These are phyloP conservation scores for Avena sativa DNA, from an alignment of 176 grass and related monocot genomes.

Conservation along the genomic window DNA sequence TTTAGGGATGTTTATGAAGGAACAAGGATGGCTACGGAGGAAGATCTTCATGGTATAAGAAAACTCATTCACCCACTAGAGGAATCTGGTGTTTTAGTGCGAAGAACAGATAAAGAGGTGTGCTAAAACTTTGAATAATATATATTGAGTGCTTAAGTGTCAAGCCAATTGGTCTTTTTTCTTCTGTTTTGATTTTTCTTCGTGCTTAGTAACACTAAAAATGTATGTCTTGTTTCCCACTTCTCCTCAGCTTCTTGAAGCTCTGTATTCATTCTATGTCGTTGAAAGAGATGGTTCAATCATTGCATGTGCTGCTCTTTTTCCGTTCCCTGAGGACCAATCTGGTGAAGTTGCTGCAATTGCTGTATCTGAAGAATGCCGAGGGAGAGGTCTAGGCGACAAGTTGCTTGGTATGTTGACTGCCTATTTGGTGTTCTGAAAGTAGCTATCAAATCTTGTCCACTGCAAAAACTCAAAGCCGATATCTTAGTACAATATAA, in stretches of 20 bases:
- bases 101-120: constrained; percentile 88
- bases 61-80: constrained; percentile 82
- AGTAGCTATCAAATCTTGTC: background rate
- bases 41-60: constrained; percentile 87
- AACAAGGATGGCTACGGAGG: constrained; percentile 73
- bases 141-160: background rate
- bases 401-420: constrained; percentile 83
- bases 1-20: constrained; percentile 95
- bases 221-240: background rate
- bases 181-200: constrained; percentile 26
- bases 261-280: constrained; percentile 71
- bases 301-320: constrained; percentile 91
- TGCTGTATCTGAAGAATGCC: constrained; percentile 93
- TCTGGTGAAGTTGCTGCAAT: constrained; percentile 93
- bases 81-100: constrained; percentile 75
- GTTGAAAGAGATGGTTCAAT: constrained; percentile 96
- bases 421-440: constrained; percentile 13
- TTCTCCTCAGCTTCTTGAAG: constrained; percentile 76
- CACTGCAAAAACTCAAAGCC: background rate
- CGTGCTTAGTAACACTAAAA: constrained; percentile 35
- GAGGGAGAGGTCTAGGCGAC: constrained; percentile 81
- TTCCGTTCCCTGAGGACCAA: constrained; percentile 74
- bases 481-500: background rate
- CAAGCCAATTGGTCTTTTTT: background rate
- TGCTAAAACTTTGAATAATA: constrained; percentile 19